Evolutionary conservation across 2,329 filamentous ascomycete genomes (phyloP), one percentile per base, ranked within the genome.

Genomic region (Helotiales sp.): DNA sequence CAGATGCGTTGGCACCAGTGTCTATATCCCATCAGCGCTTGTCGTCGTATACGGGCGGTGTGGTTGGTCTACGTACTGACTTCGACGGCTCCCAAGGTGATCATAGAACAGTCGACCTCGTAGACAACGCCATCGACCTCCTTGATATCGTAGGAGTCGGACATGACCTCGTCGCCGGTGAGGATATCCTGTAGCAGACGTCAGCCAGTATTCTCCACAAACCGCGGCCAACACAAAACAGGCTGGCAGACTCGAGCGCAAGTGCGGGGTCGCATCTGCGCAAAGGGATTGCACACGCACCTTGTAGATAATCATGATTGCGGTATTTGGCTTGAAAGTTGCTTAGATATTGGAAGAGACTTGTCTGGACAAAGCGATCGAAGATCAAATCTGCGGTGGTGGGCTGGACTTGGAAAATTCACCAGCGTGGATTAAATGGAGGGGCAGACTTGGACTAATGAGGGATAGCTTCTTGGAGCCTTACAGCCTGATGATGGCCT

Each of bases 1-100:
- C 93, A 70, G 93, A 98, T 69, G 95, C 90, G 79, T 99, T 99
- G 82, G 93, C 95, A 76, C 95, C 95, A 71, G 83, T 95, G 76
- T 95, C 89, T 91, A 57, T 30, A 55, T 42, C 25, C 42, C 36
- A 60, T 69, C 49, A 66, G 63, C 40, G n/a, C 3, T 52, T 29
- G n/a, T 38, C 12, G 9, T 38, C 8, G 6, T 34, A 15, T 30
- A 22, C 9, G 17, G 40, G 31, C 15, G 55, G 24, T 44, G 47
- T 33, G 34, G 31, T 51, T 33, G 34, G 31, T 51, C 42, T 58
- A 67, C 68, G 57, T 75, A 92, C 89, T 81, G 73, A 96, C 85
- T 66, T 83, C 76, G 73, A 93, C 86, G 64, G 76, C 84, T 65
- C 86, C 91, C 76, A 93, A 81, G 60, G 84, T 86, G 79, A 97